A percentile compares a stretch with the other conserved stretches of the same genome.
These are phyloP conservation scores for Argentina anserina DNA, from an alignment of 306 rosid species.

Conservation along the genomic window DNA sequence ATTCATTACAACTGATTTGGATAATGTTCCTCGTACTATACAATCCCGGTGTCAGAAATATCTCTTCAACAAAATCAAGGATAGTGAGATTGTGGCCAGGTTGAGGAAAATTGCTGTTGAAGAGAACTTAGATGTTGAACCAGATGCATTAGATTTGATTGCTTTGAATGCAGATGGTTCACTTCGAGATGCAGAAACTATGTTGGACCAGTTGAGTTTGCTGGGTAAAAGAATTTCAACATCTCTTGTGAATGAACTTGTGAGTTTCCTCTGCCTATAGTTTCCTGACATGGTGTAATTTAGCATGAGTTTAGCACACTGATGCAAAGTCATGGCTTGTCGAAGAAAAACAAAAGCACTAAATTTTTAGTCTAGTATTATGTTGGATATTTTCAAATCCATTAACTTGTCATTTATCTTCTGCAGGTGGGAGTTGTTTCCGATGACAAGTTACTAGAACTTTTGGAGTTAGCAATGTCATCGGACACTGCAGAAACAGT, in stretches of 20 bases:
- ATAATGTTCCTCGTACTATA: constrained; percentile 79
- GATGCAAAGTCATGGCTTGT: neutral
- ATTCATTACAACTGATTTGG: constrained; percentile 83
- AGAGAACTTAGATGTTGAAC: constrained; percentile 77
- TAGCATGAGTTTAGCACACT: neutral
- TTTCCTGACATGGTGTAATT: constrained; percentile 23
- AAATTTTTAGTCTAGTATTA: neutral
- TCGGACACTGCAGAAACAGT: constrained; percentile 92
- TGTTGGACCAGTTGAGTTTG: constrained; percentile 93
- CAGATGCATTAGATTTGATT: constrained; percentile 89
- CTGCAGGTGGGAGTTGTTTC: constrained; percentile 93
- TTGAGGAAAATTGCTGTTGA: constrained; percentile 65
- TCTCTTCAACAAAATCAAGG: constrained; percentile 91
- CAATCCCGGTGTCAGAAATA: constrained; percentile 94
- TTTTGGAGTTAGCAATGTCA: constrained; percentile 94
- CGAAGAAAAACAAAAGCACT: neutral
- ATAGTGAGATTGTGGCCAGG: constrained; percentile 68
- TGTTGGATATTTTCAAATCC: constrained; percentile 17
- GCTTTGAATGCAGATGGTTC: constrained; percentile 96
- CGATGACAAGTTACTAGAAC: constrained; percentile 88
- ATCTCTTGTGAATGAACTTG: constrained; percentile 96
- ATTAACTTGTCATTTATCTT: constrained; percentile 29
- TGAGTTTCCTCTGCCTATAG: constrained; percentile 47
- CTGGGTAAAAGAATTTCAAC: constrained; percentile 83
- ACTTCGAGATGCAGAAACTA: constrained; percentile 97